phyloP scores from a whole-genome alignment of 2,329 filamentous ascomycete species.

The Cercospora sp. region DNA sequence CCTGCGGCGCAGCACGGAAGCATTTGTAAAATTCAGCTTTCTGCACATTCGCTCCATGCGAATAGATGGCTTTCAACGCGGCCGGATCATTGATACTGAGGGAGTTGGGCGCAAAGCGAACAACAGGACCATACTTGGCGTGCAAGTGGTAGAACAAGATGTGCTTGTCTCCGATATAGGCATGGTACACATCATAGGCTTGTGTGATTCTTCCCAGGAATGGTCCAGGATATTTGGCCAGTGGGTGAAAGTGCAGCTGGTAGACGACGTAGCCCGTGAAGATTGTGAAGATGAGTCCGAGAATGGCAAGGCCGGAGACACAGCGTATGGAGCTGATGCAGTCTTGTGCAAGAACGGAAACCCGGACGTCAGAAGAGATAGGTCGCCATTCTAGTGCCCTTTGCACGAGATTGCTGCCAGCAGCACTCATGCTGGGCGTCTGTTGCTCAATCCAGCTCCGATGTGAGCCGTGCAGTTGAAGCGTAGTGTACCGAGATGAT shows the following conservation, averaged over 20 bases:
- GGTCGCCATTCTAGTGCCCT: constrained; percentile 13
- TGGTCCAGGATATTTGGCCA: constrained; percentile 33
- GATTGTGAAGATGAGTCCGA: constrained; percentile 15
- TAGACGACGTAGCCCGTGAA: constrained; percentile 27
- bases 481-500: background rate
- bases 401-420: constrained; percentile 9
- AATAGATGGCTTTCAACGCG: constrained; percentile 52
- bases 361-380: background rate
- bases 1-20: constrained; percentile 46
- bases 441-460: background rate
- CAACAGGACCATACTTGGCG: constrained; percentile 28
- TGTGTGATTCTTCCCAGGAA: constrained; percentile 29
- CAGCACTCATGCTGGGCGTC: constrained; percentile 13
- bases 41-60: constrained; percentile 50
- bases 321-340: constrained; percentile 21
- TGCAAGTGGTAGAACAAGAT: constrained; percentile 32
- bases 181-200: constrained; percentile 33
- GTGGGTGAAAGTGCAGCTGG: constrained; percentile 31
- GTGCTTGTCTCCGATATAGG: constrained; percentile 35
- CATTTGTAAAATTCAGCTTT: constrained; percentile 53
- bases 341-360: background rate
- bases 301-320: constrained; percentile 12
- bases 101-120: constrained; percentile 33
- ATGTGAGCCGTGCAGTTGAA: background rate
- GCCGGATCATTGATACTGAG: constrained; percentile 33